A percentile compares a stretch with the other conserved stretches of the same genome.
phyloP scores from a whole-genome alignment of 371 early-diverging fungal species.

The Capillidium heterosporum region DNA sequence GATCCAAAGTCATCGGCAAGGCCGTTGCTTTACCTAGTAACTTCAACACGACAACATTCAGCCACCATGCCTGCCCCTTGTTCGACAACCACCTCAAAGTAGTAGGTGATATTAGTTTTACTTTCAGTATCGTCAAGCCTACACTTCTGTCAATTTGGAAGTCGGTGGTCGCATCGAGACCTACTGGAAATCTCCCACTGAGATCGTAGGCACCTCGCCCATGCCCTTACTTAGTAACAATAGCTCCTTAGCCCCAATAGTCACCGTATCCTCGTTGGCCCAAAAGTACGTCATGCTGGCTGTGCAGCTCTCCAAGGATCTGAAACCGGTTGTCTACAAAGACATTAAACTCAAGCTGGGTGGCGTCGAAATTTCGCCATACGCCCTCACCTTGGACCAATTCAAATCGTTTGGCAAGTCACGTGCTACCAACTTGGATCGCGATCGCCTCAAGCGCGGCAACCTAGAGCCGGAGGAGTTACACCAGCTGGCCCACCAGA shows the following conservation, averaged over 20 bases:
- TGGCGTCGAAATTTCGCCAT: conserved; percentile 32
- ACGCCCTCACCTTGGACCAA: conserved; percentile 36
- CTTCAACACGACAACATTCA: conserved; percentile 29
- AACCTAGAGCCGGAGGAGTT: not conserved
- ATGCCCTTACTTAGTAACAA: conserved; percentile 9
- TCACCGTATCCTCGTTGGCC: conserved; percentile 56
- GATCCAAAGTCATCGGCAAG: conserved; percentile 79
- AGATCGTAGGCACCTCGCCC: conserved; percentile 14
- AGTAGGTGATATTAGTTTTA: conserved; percentile 75
- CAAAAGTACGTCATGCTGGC: conserved; percentile 65
- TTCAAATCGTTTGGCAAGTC: conserved; percentile 19
- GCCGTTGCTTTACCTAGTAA: conserved; percentile 59
- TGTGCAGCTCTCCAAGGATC: conserved; percentile 80
- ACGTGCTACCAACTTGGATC: conserved; percentile 11
- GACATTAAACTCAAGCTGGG: conserved; percentile 38
- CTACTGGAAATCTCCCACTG: conserved; percentile 87
- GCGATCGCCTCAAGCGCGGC: too few relatives aligned
- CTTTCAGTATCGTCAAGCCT: conserved; percentile 71
- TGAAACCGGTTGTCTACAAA: conserved; percentile 72
- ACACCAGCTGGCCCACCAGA: not conserved
- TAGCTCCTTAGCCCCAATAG: conserved; percentile 46
- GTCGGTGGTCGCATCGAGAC: conserved; percentile 90
- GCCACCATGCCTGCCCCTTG: conserved; percentile 37
- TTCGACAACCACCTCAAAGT: conserved; percentile 73
- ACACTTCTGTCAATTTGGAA: conserved; percentile 62